These are phyloP conservation scores for Chloris gayana DNA, from an alignment of 176 grass and related monocot species.

Conservation along the genomic window DNA sequence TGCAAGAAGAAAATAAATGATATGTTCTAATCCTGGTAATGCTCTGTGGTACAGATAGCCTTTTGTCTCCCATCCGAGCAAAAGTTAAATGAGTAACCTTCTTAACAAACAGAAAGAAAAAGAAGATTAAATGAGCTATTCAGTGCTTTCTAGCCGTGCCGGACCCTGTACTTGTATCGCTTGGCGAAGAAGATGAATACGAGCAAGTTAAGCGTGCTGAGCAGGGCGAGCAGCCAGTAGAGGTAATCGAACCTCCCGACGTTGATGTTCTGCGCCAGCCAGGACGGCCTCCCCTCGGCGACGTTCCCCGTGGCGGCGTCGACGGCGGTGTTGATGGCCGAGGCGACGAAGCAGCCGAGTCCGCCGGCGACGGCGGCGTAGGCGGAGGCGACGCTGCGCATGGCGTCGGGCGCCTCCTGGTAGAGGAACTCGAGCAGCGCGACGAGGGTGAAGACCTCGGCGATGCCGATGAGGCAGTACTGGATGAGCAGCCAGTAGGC, in stretches of 20 bases:
- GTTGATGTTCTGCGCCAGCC: conserved; percentile 96
- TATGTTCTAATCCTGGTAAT: conserved; percentile 10
- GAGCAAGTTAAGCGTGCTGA: conserved; percentile 73
- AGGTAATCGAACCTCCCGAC: conserved; percentile 76
- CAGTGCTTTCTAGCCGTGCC: background rate
- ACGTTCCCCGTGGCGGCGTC: conserved; percentile 65
- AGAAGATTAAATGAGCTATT: background rate
- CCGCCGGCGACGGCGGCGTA: conserved; percentile 94
- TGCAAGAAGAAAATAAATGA: background rate
- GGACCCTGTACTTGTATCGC: conserved; percentile 70
- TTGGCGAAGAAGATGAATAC: conserved; percentile 67
- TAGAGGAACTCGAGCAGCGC: conserved; percentile 92
- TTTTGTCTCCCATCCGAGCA: background rate
- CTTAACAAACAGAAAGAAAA: background rate
- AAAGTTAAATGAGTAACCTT: background rate
- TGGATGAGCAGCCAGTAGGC: conserved; percentile 96
- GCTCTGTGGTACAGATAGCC: background rate
- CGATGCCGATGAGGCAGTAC: conserved; percentile 86
- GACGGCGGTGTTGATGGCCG: conserved; percentile 73
- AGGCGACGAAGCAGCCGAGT: conserved; percentile 82
- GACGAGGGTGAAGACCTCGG: conserved; percentile 95
- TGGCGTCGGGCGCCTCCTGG: conserved; percentile 98
- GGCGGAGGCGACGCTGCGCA: conserved; percentile 77
- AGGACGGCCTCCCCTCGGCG: conserved; percentile 39
- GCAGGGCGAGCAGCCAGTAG: conserved; percentile 79